Base-by-base conservation (phyloP, 2,329 filamentous ascomycete genomes). In the Fusarium luffae region DNA sequence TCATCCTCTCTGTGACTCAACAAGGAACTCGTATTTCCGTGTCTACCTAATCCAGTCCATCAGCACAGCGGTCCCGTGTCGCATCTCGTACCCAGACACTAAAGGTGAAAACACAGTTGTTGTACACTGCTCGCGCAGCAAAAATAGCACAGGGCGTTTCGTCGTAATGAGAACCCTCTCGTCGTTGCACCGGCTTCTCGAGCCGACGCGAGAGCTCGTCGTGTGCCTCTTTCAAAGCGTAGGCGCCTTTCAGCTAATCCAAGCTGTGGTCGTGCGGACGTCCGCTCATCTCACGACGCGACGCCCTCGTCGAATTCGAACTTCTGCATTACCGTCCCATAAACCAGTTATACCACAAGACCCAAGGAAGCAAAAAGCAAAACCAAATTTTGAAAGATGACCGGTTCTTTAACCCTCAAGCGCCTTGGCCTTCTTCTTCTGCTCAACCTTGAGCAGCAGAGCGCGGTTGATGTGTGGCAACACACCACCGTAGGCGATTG, bases 401-500 rank as follows among this genome's bases (percentile, higher is more conserved):
- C 28, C 48, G 19, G 43, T 43, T 40, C 61, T 79, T 51, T 80
- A 84, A 67, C 79, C 82, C 69, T 85, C 83, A 57, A 83, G 77
- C 30, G 83, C 81, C 80, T 85, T 85, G 75, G 86, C 90, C 85
- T 93, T 93, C 92, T 97, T 97, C 92, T 97, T 97, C 84, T 97
- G 93, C 84, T 97, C 94, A 59, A 97, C 94, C 89, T 97, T 97
- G 81, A 97, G 88, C 75, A 99, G 86, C 74, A 99, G 86, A 16
- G 96, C 96, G 76, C 96, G 93, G 87, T 99, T 98, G 90, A 99
- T 99, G 84, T 98, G 95, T 71, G 96, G 96, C 78, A 99, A 86
- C 28, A 99, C 96, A 91, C 96, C 96, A 85, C 96, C 96, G 75
- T 97, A 98, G 66, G 96, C 96, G 78, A 99, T 99, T 69, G 96